phyloP scores from a whole-genome alignment of 345 rosid species.

The Populus euphratica region DNA sequence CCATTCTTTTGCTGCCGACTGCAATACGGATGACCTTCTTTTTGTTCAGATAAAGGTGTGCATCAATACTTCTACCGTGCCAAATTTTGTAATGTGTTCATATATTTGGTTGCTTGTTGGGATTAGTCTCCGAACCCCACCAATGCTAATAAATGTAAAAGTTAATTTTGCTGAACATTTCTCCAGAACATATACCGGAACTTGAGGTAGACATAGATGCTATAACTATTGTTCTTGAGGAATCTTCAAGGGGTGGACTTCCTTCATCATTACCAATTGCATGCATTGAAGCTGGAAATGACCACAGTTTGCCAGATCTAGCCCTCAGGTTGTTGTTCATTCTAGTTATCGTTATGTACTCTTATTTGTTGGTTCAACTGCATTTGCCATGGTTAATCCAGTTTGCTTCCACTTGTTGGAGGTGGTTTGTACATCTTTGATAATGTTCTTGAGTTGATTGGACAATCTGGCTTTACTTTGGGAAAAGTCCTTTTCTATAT shows the following conservation, averaged over 20 bases:
- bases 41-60: constrained; percentile 92
- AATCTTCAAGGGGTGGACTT: constrained; percentile 66
- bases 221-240: constrained; percentile 81
- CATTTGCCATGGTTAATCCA: not conserved
- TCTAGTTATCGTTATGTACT: constrained; percentile 21
- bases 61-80: constrained; percentile 8
- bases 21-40: constrained; percentile 91
- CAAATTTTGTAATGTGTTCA: not conserved
- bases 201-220: constrained; percentile 78
- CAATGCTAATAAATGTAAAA: constrained; percentile 1
- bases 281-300: constrained; percentile 88
- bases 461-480: not conserved
- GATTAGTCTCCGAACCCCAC: not conserved
- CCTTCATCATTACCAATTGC: constrained; percentile 85
- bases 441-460: constrained; percentile 2
- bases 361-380: constrained; percentile 15
- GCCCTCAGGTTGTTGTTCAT: constrained; percentile 67
- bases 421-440: not conserved
- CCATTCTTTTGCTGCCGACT: constrained; percentile 73
- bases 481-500: constrained; percentile 1
- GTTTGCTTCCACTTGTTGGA: constrained; percentile 5
- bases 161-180: constrained; percentile 64
- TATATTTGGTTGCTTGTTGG: constrained; percentile 3
- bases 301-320: constrained; percentile 75
- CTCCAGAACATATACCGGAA: constrained; percentile 69